Evolutionary conservation across 495 filamentous ascomycete genomes (phyloP).

Genomic region (Oidiodendron maius): DNA sequence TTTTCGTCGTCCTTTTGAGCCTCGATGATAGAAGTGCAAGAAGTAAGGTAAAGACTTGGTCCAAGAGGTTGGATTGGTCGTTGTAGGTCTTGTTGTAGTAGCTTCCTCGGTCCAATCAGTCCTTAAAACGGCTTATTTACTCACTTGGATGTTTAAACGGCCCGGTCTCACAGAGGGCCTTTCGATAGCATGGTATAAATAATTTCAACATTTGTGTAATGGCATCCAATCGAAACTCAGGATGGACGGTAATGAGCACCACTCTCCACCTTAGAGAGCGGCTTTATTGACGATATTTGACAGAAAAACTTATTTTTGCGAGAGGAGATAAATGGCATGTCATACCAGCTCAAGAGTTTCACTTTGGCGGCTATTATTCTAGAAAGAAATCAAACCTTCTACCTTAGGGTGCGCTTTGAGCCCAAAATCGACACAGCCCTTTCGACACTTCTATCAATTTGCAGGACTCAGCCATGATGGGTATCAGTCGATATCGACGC

Average conservation of each 20-base stretch:
- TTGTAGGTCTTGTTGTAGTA: background rate
- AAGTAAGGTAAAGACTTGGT: background rate
- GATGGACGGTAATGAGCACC: constrained; percentile 1
- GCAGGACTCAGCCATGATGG: background rate
- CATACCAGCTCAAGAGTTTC: background rate
- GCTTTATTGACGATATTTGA: background rate
- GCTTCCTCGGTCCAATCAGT: background rate
- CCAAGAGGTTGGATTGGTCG: background rate
- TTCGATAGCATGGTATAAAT: constrained; percentile 9
- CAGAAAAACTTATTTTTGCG: background rate
- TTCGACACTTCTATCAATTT: background rate
- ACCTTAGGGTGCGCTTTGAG: background rate
- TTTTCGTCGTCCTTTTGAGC: background rate
- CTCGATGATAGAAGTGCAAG: background rate
- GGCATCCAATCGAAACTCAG: constrained; percentile 1
- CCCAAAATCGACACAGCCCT: background rate
- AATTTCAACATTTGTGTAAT: constrained; percentile 10
- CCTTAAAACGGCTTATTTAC: background rate
- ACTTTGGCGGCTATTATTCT: background rate
- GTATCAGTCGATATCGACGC: background rate
- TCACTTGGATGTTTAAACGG: background rate
- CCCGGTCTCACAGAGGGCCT: constrained; percentile 4
- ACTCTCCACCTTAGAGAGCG: background rate
- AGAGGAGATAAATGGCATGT: background rate
- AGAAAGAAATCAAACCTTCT: background rate